Conservation (phyloP, 179 eudicot species). For the Heliamphora pulchella region DNA sequence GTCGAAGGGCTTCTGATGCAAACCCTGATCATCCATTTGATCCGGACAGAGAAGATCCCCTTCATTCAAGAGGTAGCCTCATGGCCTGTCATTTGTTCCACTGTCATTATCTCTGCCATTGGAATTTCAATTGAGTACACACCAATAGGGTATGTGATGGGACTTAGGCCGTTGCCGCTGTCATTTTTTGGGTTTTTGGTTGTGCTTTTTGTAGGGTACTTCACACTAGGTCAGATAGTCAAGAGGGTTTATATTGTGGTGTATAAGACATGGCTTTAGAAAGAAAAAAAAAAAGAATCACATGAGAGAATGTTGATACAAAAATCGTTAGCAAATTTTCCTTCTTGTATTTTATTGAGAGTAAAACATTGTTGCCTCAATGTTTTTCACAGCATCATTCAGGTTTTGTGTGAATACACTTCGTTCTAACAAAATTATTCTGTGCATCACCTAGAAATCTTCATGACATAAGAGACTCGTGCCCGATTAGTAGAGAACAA, state of each 20-base stretch:
- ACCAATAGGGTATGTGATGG: slow-evolving; percentile 33
- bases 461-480: not conserved
- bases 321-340: not conserved
- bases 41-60: slow-evolving; percentile 44
- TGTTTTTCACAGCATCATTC: not conserved
- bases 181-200: slow-evolving; percentile 39
- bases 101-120: slow-evolving; percentile 31
- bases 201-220: slow-evolving; percentile 38
- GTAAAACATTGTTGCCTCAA: not conserved
- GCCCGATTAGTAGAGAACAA: slow-evolving; percentile 9
- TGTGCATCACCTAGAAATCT: slow-evolving; percentile 10
- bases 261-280: slow-evolving; percentile 44
- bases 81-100: slow-evolving; percentile 43
- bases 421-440: not conserved
- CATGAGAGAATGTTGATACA: not conserved
- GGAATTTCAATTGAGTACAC: slow-evolving; percentile 30
- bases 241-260: slow-evolving; percentile 37
- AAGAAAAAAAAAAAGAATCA: not conserved
- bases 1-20: slow-evolving; percentile 53
- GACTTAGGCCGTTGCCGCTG: slow-evolving; percentile 25
- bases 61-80: slow-evolving; percentile 46
- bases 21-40: slow-evolving; percentile 41
- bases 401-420: not conserved
- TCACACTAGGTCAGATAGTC: slow-evolving; percentile 34
- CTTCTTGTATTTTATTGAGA: slow-evolving; percentile 11